These are phyloP conservation scores for Pleurotus giganteus DNA, from an alignment of 768 basidiomycete species.

Conservation along the genomic window DNA sequence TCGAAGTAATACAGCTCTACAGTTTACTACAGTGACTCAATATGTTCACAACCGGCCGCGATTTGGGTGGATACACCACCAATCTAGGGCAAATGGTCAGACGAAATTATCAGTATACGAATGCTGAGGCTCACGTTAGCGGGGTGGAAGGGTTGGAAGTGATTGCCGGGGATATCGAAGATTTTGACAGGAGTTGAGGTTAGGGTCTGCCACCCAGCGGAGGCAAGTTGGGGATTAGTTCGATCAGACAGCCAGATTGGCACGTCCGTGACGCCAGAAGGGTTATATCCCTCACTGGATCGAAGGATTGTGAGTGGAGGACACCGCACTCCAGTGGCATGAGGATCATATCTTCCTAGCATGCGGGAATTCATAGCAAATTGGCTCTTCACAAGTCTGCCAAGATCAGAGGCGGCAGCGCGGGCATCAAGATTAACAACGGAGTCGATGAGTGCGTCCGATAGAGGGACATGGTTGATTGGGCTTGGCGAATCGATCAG, in stretches of 20 bases:
- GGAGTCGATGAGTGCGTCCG: conserved; percentile 47
- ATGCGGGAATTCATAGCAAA: conserved; percentile 48
- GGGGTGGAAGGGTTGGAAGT: conserved; percentile 56
- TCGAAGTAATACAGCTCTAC: too few relatives aligned
- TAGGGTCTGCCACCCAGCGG: conserved; percentile 47
- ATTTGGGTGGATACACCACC: conserved; percentile 27
- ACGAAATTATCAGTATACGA: background rate
- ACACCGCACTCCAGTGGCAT: conserved; percentile 17
- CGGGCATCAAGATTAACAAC: conserved; percentile 32
- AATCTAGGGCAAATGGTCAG: conserved; percentile 21
- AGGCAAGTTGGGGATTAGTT: conserved; percentile 26
- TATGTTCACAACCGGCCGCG: conserved; percentile 26
- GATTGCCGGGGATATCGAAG: conserved; percentile 63
- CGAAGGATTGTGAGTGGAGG: conserved; percentile 49
- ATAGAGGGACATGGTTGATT: conserved; percentile 44
- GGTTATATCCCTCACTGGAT: conserved; percentile 46
- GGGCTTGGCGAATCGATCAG: conserved; percentile 71
- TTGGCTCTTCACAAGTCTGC: conserved; percentile 40
- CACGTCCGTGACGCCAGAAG: conserved; percentile 30
- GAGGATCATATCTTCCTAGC: conserved; percentile 46
- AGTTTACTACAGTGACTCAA: background rate
- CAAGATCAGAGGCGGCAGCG: conserved; percentile 27
- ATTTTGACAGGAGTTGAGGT: conserved; percentile 35
- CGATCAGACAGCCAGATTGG: conserved; percentile 56
- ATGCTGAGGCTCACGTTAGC: conserved; percentile 40